These are phyloP conservation scores for Xerophyta viscosa DNA, from an alignment of 106 monocot species.

Conservation along the genomic window DNA sequence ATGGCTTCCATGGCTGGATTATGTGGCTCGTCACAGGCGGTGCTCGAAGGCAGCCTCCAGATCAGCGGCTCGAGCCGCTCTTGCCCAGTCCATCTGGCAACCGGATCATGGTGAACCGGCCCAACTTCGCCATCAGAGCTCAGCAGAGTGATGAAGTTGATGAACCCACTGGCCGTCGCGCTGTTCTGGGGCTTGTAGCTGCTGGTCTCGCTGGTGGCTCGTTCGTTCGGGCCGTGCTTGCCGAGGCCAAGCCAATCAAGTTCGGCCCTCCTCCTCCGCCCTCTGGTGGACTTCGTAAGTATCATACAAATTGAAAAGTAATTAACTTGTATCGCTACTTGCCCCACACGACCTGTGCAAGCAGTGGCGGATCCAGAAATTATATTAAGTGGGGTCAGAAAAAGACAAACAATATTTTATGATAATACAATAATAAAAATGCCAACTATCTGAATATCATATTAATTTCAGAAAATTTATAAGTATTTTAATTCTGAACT, in stretches of 20 bases:
- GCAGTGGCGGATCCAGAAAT: no score
- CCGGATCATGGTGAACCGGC: slow-evolving; percentile 8
- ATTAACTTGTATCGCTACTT: no score
- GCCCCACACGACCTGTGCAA: no score
- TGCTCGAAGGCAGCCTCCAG: slow-evolving; percentile 57
- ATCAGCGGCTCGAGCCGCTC: slow-evolving; percentile 29
- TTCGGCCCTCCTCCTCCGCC: slow-evolving; percentile 79
- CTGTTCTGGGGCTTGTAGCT: slow-evolving; percentile 58
- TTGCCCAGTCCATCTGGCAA: not conserved
- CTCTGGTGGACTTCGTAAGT: slow-evolving; percentile 88
- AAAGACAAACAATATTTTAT: no score
- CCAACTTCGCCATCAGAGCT: slow-evolving; percentile 19
- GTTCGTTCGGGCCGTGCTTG: slow-evolving; percentile 61
- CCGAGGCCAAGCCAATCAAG: slow-evolving; percentile 64
- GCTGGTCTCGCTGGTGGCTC: slow-evolving; percentile 52
- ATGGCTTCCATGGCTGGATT: slow-evolving; percentile 89
- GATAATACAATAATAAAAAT: no score
- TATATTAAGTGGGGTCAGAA: no score
- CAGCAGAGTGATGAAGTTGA: slow-evolving; percentile 17
- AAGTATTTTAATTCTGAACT: no score
- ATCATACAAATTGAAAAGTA: no score
- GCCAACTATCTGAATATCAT: no score
- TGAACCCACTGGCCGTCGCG: slow-evolving; percentile 37
- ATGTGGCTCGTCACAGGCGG: slow-evolving; percentile 48
- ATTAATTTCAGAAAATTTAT: no score